A percentile compares a stretch with the other conserved stretches of the same genome.
These are phyloP conservation scores for Gossypium davidsonii DNA, from an alignment of 441 rosid genomes.

Conservation along the genomic window DNA sequence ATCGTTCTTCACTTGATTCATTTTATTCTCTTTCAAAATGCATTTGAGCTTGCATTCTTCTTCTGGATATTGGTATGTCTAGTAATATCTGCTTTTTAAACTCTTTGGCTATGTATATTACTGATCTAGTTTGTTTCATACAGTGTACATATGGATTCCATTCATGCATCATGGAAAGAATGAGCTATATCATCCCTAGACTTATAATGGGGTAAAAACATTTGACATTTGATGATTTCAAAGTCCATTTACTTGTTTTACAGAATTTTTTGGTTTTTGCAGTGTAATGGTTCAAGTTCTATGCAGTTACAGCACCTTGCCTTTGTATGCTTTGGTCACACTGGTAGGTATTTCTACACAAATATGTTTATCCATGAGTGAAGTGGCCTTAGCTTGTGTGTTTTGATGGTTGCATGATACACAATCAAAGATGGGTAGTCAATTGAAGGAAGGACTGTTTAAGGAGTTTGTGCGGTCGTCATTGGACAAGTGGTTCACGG, in stretches of 20 bases:
- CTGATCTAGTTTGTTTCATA: neutral
- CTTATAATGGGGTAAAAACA: slow-evolving; percentile 60
- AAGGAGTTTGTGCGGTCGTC: slow-evolving; percentile 13
- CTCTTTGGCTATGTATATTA: neutral
- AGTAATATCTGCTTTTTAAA: neutral
- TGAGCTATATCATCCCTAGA: slow-evolving; percentile 55
- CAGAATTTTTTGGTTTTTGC: neutral
- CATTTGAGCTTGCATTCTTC: slow-evolving; percentile 77
- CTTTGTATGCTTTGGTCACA: slow-evolving; percentile 66
- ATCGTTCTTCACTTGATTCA: slow-evolving; percentile 61
- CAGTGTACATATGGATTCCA: slow-evolving; percentile 61
- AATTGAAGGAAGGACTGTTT: slow-evolving; percentile 42
- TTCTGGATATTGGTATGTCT: slow-evolving; percentile 72
- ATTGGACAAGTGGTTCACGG: slow-evolving; percentile 26
- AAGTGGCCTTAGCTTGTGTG: neutral
- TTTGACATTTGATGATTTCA: no score
- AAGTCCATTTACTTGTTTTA: neutral
- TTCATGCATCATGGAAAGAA: slow-evolving; percentile 76
- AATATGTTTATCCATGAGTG: neutral
- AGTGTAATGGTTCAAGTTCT: slow-evolving; percentile 82
- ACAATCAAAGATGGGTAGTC: slow-evolving; percentile 55
- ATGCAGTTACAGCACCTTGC: slow-evolving; percentile 86
- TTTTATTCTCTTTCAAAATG: slow-evolving; percentile 75
- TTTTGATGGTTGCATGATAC: neutral
- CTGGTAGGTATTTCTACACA: slow-evolving; percentile 34